phyloP scores from a whole-genome alignment of 148 eudicot species.

The Nepenthes gracilis region DNA sequence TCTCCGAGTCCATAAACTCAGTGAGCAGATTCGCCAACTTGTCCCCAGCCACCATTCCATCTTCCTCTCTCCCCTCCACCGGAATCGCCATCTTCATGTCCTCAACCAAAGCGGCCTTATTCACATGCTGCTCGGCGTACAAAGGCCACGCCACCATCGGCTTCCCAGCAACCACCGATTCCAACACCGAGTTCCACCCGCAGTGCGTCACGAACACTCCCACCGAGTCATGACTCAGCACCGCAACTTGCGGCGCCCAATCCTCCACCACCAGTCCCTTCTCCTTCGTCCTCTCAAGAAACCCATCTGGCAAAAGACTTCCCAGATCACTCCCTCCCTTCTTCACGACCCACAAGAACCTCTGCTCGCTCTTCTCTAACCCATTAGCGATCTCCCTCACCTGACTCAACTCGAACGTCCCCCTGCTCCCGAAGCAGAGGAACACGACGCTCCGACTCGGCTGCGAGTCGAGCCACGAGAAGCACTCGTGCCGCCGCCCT shows the following conservation, averaged over 20 bases:
- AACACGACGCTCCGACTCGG: slow-evolving; percentile 27
- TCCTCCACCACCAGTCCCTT: slow-evolving; percentile 13
- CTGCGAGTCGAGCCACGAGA: slow-evolving; percentile 31
- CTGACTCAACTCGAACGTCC: slow-evolving; percentile 11
- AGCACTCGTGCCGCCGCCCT: slow-evolving; percentile 12
- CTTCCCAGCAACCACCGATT: slow-evolving; percentile 15
- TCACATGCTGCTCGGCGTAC: slow-evolving; percentile 20
- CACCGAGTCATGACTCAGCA: slow-evolving; percentile 16
- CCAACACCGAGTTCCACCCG: slow-evolving; percentile 27
- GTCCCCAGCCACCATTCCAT: slow-evolving; percentile 3
- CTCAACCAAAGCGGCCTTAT: slow-evolving; percentile 13
- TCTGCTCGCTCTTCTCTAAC: slow-evolving; percentile 12
- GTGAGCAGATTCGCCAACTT: slow-evolving; percentile 3
- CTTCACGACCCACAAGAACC: slow-evolving; percentile 19
- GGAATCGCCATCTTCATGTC: slow-evolving; percentile 15
- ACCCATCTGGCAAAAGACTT: slow-evolving; percentile 9
- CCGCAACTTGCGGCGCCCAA: slow-evolving; percentile 20
- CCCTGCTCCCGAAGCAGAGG: slow-evolving; percentile 32
- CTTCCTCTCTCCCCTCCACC: slow-evolving; percentile 5
- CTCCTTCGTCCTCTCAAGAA: slow-evolving; percentile 12
- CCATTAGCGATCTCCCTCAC: slow-evolving; percentile 16
- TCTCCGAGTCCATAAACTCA: slow-evolving; percentile 10
- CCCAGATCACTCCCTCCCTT: not conserved
- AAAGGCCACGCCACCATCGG: slow-evolving; percentile 27
- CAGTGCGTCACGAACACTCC: slow-evolving; percentile 25